Evolutionary conservation across 352 stramenopile species (phyloP).

Genomic region (Globisporangium emineosum): DNA sequence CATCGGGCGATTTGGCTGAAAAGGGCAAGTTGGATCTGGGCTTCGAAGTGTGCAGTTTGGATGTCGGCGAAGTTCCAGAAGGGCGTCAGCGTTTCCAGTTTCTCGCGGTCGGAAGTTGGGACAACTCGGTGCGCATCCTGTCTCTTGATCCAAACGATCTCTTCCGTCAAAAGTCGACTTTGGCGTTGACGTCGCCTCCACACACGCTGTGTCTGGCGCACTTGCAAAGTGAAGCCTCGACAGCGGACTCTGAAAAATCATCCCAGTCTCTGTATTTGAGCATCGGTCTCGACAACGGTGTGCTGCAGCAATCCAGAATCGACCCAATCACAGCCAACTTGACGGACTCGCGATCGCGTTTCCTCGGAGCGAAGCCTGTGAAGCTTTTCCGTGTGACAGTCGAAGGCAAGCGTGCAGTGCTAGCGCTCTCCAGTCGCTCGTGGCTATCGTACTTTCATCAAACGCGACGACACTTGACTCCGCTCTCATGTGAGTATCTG

Average conservation of each 20-base stretch:
- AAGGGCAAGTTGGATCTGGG: constrained; percentile 92
- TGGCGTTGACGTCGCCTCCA: constrained; percentile 80
- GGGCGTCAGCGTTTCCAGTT: constrained; percentile 94
- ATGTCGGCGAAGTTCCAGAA: constrained; percentile 93
- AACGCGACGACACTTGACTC: constrained; percentile 89
- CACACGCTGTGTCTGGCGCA: constrained; percentile 80
- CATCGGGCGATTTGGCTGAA: constrained; percentile 92
- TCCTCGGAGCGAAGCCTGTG: constrained; percentile 93
- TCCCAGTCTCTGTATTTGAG: constrained; percentile 77
- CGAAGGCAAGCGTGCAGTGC: constrained; percentile 86
- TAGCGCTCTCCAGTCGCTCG: constrained; percentile 93
- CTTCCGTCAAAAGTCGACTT: constrained; percentile 82
- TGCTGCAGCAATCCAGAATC: constrained; percentile 91
- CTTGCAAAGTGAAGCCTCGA: constrained; percentile 73
- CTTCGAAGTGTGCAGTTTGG: constrained; percentile 97
- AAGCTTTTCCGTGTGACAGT: constrained; percentile 93
- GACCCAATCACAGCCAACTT: constrained; percentile 86
- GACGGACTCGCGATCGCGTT: constrained; percentile 89
- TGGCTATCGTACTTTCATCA: constrained; percentile 96
- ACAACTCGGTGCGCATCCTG: constrained; percentile 92
- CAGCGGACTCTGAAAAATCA: constrained; percentile 44
- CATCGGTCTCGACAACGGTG: constrained; percentile 94
- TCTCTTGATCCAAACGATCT: constrained; percentile 92
- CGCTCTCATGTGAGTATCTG: constrained; percentile 95
- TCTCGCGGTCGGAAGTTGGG: constrained; percentile 93